phyloP scores from a whole-genome alignment of 495 filamentous ascomycete species.

The Aspergillus cavernicola region DNA sequence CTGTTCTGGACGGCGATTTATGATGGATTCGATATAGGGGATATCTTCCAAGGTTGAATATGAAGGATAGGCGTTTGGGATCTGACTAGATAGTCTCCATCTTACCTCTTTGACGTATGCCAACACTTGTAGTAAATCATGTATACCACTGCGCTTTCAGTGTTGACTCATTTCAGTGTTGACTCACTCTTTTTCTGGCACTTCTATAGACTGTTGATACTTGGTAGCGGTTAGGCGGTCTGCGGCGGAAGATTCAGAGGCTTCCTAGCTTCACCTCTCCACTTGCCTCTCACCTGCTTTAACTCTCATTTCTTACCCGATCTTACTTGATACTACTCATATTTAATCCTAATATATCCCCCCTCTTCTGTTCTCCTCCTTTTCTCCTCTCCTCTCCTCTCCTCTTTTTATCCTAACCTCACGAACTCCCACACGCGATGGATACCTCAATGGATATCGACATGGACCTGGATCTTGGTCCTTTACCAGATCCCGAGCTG shows the following conservation, averaged over 20 bases:
- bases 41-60: background rate
- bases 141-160: no score
- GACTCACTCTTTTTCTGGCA: no score
- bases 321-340: background rate
- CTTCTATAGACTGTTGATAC: no score
- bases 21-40: constrained; percentile 5
- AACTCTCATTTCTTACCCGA: background rate
- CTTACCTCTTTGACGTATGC: background rate
- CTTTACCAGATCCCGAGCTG: constrained; percentile 37
- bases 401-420: no score
- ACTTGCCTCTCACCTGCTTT: background rate
- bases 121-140: no score
- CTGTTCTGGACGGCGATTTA: constrained; percentile 18
- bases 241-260: constrained; percentile 5
- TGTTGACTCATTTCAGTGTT: no score
- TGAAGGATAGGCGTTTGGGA: constrained; percentile 6
- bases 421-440: constrained; percentile 16
- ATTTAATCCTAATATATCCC: background rate
- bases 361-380: background rate
- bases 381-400: background rate
- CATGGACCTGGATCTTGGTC: constrained; percentile 66
- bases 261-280: background rate
- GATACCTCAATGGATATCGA: constrained; percentile 69
- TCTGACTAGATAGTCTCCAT: background rate
- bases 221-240: no score